These are phyloP conservation scores for Mallotus nudiflorus DNA, from an alignment of 345 rosid species.

Conservation along the genomic window DNA sequence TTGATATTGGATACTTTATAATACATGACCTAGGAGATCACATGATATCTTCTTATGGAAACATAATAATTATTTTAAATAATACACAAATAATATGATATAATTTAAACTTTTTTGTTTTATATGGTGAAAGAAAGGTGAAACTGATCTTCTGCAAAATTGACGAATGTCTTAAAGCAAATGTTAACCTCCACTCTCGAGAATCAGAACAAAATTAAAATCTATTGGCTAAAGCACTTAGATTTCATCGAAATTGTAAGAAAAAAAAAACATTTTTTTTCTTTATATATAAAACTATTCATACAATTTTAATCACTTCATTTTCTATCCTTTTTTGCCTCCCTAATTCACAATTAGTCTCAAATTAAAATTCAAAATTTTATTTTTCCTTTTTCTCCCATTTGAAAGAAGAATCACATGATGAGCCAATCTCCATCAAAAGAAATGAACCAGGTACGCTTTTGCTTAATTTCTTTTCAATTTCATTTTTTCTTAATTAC, in stretches of 20 bases:
- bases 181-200: background rate
- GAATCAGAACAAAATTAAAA: background rate
- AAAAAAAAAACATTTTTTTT: background rate
- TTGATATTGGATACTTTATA: no score
- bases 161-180: background rate
- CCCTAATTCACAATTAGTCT: background rate
- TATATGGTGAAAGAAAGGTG: background rate
- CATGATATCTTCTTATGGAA: background rate
- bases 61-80: background rate
- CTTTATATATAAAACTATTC: background rate
- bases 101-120: background rate
- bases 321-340: background rate
- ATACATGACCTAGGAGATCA: no score
- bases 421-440: constrained; percentile 7
- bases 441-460: background rate
- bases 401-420: background rate
- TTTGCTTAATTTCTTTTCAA: background rate
- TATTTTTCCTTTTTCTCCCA: no score
- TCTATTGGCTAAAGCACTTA: constrained; percentile 3
- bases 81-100: background rate
- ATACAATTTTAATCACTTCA: background rate
- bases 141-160: background rate
- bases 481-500: background rate
- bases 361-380: background rate
- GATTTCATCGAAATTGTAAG: constrained; percentile 7